phyloP scores from a whole-genome alignment of 306 rosid genomes.

The Chamaecrista fasciculata region DNA sequence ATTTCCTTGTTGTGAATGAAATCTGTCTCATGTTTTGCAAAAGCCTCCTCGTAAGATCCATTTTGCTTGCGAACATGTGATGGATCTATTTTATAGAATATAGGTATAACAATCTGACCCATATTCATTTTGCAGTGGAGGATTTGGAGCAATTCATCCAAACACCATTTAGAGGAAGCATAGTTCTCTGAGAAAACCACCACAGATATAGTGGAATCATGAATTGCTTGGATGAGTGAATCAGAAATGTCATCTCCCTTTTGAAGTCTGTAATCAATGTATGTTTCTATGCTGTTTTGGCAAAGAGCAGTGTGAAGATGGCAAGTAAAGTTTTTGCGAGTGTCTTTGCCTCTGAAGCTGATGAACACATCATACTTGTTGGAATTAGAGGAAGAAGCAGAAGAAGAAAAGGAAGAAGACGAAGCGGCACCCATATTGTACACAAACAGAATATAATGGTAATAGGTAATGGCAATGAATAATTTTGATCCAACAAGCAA shows the following conservation, averaged over 20 bases:
- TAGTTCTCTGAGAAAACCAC: background rate
- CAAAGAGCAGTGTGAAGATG: background rate
- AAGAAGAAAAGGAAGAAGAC: background rate
- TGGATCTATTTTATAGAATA: background rate
- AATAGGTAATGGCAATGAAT: too few relatives aligned
- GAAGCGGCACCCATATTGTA: background rate
- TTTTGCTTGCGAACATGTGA: background rate
- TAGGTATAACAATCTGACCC: background rate
- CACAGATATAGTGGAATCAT: background rate
- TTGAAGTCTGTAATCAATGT: background rate
- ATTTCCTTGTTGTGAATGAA: too few relatives aligned
- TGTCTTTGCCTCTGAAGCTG: background rate
- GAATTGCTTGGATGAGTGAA: background rate
- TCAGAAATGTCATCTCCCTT: background rate
- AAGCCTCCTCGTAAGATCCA: background rate
- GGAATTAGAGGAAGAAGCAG: background rate
- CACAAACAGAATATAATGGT: too few relatives aligned
- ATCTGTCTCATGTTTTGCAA: background rate
- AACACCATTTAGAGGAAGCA: background rate
- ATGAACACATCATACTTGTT: background rate
- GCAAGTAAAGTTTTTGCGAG: background rate
- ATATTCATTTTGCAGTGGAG: background rate
- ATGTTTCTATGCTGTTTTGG: background rate
- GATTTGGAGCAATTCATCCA: background rate
- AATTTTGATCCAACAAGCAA: too few relatives aligned